These are phyloP conservation scores for Cordyceps farinosa DNA, from an alignment of 2,329 filamentous ascomycete species.

Conservation along the genomic window DNA sequence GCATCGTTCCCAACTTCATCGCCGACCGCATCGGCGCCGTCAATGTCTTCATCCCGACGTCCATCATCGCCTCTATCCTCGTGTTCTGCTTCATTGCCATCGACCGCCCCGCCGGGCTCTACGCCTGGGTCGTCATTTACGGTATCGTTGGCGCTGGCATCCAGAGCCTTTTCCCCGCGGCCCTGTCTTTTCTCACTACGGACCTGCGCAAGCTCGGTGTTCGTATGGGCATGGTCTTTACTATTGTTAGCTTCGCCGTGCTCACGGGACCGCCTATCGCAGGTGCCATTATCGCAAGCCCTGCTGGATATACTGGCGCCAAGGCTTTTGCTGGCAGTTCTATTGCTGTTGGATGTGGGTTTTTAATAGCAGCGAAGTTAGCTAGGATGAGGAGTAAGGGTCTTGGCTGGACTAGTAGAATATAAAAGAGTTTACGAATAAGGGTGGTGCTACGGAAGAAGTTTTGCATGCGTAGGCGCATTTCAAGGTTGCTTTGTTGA, in stretches of 20 bases:
- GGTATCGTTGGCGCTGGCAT: constrained; percentile 60
- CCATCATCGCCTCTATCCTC: constrained; percentile 38
- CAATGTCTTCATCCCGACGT: constrained; percentile 55
- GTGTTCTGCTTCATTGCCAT: constrained; percentile 60
- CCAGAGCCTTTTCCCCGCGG: constrained; percentile 61
- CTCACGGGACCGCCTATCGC: constrained; percentile 51
- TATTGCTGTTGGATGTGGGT: constrained; percentile 38
- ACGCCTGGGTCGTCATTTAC: constrained; percentile 59
- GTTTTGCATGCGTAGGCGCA: background rate
- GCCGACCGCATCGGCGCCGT: constrained; percentile 58
- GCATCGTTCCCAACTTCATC: constrained; percentile 54
- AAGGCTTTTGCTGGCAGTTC: constrained; percentile 45
- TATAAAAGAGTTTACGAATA: constrained; percentile 24
- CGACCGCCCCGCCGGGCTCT: constrained; percentile 45
- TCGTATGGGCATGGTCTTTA: constrained; percentile 57
- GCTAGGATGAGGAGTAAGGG: constrained; percentile 37
- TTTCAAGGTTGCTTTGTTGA: background rate
- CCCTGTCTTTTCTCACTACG: constrained; percentile 51
- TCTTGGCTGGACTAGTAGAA: constrained; percentile 38
- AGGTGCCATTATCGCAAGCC: constrained; percentile 44
- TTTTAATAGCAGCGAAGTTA: constrained; percentile 38
- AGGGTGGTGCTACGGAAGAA: too few relatives aligned
- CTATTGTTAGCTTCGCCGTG: constrained; percentile 51
- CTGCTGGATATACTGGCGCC: constrained; percentile 43
- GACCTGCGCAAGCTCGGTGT: constrained; percentile 51